Evolutionary conservation across 805 yeast species (phyloP), one percentile per base, ranked within the genome.

Genomic region (Vanderwaltozyma verrucispora): DNA sequence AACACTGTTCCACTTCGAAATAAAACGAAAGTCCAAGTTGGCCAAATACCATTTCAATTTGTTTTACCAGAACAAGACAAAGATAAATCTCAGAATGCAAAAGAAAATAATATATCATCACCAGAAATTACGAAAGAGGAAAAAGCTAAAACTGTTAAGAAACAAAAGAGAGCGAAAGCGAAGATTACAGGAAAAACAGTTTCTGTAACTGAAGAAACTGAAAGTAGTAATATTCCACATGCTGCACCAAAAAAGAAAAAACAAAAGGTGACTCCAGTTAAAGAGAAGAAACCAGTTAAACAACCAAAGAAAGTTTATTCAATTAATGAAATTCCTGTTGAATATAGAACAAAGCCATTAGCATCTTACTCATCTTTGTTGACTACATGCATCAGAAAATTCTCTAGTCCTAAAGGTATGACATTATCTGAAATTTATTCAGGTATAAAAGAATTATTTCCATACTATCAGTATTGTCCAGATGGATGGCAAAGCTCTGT

Each of bases 401-500:
- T 72, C 45, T 74, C 81, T 0, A 72, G 78, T 0, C 75, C 72
- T 23, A 69, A 75, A 34, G 95, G 95, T 19, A 74, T 86, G 75
- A 76, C 88, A 2, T 63, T 82, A 30, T 77, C 87, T 0, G 96
- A 88, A 45, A 85, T 92, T 32, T 81, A 86, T 59, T 81, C 80
- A 37, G 84, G 86, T 1, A 87, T 92, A 34, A 82, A 83, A 58
- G 94, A 84, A 31, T 59, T 83, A 11, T 89, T 81, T 60, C 97
- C 97, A 2, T 92, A 84, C 63, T 92, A 85, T 62, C 74, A 79
- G 50, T 89, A 85, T 60, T 88, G 96, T 51, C 89, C 94, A 0
- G 95, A 87, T 58, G 97, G 97, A 3, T 92, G 98, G 98, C 98
- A 92, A 63, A 80, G 84, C 53, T 77, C 94, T 0, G 94, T 92